Conservation (phyloP, 176 grass and related monocot species). For the Oryza glumipatula region DNA sequence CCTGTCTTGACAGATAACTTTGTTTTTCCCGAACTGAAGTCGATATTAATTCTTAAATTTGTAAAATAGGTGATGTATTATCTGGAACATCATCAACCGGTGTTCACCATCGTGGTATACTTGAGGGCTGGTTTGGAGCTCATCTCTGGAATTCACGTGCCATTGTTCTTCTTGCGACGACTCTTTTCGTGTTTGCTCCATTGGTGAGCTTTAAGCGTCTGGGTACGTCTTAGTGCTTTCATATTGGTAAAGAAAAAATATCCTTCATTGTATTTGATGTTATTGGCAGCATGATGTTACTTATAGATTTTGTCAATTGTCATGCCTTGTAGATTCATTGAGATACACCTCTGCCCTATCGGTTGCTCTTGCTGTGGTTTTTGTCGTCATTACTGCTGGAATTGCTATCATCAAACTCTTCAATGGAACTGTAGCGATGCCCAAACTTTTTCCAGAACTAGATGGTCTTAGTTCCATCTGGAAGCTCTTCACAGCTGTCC, state of each 20-base stretch:
- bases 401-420: conserved; percentile 71
- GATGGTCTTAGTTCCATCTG: conserved; percentile 64
- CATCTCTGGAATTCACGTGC: conserved; percentile 79
- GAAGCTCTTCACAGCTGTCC: conserved; percentile 85
- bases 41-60: conserved; percentile 9
- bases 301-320: conserved; percentile 41
- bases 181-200: conserved; percentile 79
- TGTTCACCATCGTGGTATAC: conserved; percentile 72
- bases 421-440: conserved; percentile 61
- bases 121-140: conserved; percentile 96
- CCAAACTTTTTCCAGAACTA: conserved; percentile 74
- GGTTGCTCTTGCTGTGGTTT: conserved; percentile 80
- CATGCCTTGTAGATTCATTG: conserved; percentile 64
- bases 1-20: neutral
- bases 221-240: conserved; percentile 54
- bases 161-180: conserved; percentile 78
- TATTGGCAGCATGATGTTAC: conserved; percentile 16
- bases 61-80: conserved; percentile 75
- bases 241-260: conserved; percentile 21
- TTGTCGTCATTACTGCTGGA: conserved; percentile 79
- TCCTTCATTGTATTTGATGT: conserved; percentile 9
- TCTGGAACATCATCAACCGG: conserved; percentile 84
- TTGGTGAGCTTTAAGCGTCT: conserved; percentile 89
- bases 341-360: conserved; percentile 88
- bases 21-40: neutral